Conservation (phyloP, 257 asterid genomes). For the Orobanche coerulescens region DNA sequence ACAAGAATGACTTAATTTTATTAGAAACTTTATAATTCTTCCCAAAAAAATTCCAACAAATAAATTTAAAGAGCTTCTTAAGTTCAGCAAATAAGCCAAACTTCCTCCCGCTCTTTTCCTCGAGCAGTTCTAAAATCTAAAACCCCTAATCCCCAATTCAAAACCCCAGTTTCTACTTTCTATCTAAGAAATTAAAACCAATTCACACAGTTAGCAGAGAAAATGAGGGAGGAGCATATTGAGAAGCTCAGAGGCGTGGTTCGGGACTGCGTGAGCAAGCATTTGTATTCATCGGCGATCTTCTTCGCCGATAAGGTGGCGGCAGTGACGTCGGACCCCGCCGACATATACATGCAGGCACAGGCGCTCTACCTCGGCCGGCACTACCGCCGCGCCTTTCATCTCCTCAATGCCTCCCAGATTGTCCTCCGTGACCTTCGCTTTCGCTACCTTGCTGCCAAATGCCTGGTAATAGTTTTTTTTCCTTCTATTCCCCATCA, state of each 20-base stretch:
- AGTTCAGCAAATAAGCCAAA: too few relatives aligned
- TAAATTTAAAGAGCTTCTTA: too few relatives aligned
- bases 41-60: background rate
- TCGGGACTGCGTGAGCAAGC: constrained; percentile 96
- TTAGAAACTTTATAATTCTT: too few relatives aligned
- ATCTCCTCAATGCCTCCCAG: constrained; percentile 91
- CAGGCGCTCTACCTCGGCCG: constrained; percentile 95
- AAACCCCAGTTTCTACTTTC: constrained; percentile 23
- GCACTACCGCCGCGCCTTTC: constrained; percentile 93
- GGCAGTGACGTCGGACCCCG: constrained; percentile 88
- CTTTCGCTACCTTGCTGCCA: constrained; percentile 94
- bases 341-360: constrained; percentile 98
- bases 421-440: constrained; percentile 97
- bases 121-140: constrained; percentile 14
- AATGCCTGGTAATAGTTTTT: constrained; percentile 62
- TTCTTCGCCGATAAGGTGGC: constrained; percentile 99
- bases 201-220: background rate
- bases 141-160: constrained; percentile 22
- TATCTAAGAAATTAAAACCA: constrained; percentile 4
- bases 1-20: too few relatives aligned
- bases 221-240: constrained; percentile 82
- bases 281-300: constrained; percentile 89
- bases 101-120: constrained; percentile 54
- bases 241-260: constrained; percentile 90
- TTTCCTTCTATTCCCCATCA: constrained; percentile 1